Evolutionary conservation across 768 basidiomycete species (phyloP), one percentile per base, ranked within the genome.

Genomic region (Mrakia gelida): DNA sequence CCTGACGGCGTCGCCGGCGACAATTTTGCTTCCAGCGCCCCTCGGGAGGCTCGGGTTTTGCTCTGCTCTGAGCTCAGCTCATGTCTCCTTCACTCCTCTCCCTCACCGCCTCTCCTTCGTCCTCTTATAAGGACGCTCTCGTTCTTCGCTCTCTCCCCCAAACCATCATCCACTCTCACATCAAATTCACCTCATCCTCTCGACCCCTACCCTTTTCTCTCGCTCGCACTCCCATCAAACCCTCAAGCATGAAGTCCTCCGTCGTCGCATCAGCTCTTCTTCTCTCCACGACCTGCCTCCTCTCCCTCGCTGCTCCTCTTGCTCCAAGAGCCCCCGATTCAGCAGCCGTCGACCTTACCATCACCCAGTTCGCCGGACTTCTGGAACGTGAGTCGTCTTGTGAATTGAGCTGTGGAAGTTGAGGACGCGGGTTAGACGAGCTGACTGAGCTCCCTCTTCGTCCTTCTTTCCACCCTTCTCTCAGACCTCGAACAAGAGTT

Each of bases 401-500:
- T 32, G 11, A 16, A 11, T 16, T 34, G 10, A 32, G n/a, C n/a
- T 7, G n/a, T 34, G 18, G 32, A 38, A 28, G 21, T 15, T 4
- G 7, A 8, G 7, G 63, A 26, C 32, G 30, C 32, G 63, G 2
- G 34, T 30, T 28, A 2, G 63, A 65, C 63, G 30, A 65, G 63
- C 63, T 65, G 18, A 65, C 63, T 3, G 49, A 26, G 18, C 23
- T n/a, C 23, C 13, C 28, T 5, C 15, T 49, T 49, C 45, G 2
- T 52, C 3, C 32, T 5, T 65, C 30, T 38, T 23, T 1, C 15
- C 63, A 28, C 11, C 9, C 63, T 30, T 65, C 23, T 8, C 59
- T 11, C 32, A 65, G 63, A 76, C 13, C 86, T 93, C 23, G 92
- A 93, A 83, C 87, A 87, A 18, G 81, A 85, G 38, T 93, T 93